Evolutionary conservation across 2,329 filamentous ascomycete genomes (phyloP), one percentile per base, ranked within the genome.

Genomic region (Diplodia intermedia): DNA sequence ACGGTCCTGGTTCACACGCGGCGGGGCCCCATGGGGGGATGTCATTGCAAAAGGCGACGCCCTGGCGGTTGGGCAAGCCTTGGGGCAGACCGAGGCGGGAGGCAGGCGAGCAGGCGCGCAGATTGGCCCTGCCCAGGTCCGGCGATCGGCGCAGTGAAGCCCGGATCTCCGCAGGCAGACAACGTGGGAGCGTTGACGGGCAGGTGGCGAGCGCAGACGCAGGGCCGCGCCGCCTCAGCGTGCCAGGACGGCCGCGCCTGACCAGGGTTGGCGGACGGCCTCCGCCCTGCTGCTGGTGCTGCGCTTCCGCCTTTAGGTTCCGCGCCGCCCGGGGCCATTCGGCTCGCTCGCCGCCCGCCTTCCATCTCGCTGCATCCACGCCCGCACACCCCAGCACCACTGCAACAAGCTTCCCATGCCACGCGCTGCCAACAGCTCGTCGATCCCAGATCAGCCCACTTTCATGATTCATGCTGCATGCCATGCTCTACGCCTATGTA

Each of bases 11-110:
- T n/a, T 65, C 62, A 20, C 52, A 49, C 54, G 52, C 62, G 52
- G 62, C 62, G 62, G 62, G 62, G 62, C 62, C 62, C 62, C 62
- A 65, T 65, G 62, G 62, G 50, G 62, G 50, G 50, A 26, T 65
- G 62, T 63, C 47, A 53, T 63, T 62, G 38, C 36, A 62, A 62
- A 47, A 49, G 57, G 40, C 12, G 15, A 20, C 29, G 40, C 57
- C 57, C 38, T 23, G 14, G 56, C 23, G 43, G 38, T 40, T 61
- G 38, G 29, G 31, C 40, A 43, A 33, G 40, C 57, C 40, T 31
- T 49, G 56, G 38, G n/a, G n/a, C n/a, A n/a, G n/a, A n/a, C n/a
- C 26, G 26, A 26, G 26, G 43, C 47, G 26, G 40, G 57, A 62
- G 57, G 40, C 57, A n/a, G 57, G n/a, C 31, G 26, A 43, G 40